These are phyloP conservation scores for Solanum microdontum DNA, from an alignment of 257 asterid species.

Conservation along the genomic window DNA sequence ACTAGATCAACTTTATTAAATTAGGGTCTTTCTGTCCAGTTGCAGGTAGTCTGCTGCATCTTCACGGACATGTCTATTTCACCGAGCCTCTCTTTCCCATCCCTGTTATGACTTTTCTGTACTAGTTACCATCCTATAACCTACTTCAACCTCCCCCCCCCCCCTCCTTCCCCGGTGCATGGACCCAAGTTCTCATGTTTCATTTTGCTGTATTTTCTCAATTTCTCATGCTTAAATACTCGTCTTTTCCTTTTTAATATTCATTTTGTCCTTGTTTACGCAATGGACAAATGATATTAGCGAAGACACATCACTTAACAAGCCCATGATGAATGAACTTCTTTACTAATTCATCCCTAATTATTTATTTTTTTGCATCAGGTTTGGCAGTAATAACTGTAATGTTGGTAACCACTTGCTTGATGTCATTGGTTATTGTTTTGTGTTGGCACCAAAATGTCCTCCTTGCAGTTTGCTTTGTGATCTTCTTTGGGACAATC, in stretches of 20 bases:
- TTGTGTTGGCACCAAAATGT: slow-evolving; percentile 70
- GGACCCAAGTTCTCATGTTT: background rate
- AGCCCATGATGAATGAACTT: background rate
- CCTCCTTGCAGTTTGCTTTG: slow-evolving; percentile 51
- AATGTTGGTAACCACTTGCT: slow-evolving; percentile 89
- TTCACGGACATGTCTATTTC: background rate
- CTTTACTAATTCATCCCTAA: background rate
- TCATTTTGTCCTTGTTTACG: background rate
- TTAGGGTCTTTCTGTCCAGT: background rate
- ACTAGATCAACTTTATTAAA: background rate
- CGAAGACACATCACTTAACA: background rate
- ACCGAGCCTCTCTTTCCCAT: background rate
- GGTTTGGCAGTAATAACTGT: slow-evolving; percentile 93
- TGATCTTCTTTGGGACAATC: slow-evolving; percentile 61
- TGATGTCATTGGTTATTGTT: slow-evolving; percentile 85
- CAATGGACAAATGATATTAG: background rate
- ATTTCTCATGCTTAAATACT: background rate
- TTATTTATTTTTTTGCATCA: slow-evolving; percentile 7
- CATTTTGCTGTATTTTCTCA: background rate
- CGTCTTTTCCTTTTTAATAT: background rate
- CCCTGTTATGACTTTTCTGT: background rate
- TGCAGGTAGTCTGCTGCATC: background rate
- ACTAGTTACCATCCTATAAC: background rate
- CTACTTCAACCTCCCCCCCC: background rate
- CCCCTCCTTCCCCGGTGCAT: background rate